These are phyloP conservation scores for Verticillium longisporum DNA, from an alignment of 2,329 filamentous ascomycete genomes.

Conservation along the genomic window DNA sequence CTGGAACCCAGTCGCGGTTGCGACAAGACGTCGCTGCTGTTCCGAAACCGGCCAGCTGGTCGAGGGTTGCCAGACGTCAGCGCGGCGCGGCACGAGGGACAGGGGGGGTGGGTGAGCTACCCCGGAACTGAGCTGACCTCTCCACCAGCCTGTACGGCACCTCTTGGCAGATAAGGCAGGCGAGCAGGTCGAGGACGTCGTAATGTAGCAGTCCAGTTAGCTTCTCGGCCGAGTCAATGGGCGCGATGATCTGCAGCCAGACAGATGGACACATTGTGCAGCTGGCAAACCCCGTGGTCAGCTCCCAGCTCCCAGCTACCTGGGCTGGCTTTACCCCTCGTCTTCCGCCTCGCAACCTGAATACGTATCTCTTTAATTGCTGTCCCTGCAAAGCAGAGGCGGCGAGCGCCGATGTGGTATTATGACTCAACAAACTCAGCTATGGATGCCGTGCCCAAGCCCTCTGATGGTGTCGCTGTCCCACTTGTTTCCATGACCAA, in stretches of 20 bases:
- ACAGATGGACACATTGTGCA: not conserved
- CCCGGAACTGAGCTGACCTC: not conserved
- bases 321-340: not conserved
- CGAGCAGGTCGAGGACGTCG: not conserved
- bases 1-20: not conserved
- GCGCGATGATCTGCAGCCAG: not conserved
- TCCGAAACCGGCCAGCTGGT: not conserved
- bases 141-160: too few relatives aligned
- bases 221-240: not conserved
- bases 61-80: not conserved
- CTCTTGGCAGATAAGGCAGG: not conserved
- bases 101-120: not conserved
- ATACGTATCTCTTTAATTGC: too few relatives aligned
- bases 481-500: not conserved
- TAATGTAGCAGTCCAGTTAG: not conserved
- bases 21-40: not conserved
- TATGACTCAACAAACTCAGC: not conserved
- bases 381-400: too few relatives aligned
- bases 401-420: not conserved
- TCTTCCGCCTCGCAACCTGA: not conserved
- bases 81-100: not conserved
- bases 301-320: not conserved
- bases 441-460: not conserved
- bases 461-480: not conserved
- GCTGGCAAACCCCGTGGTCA: not conserved